Percentiles rank a stretch among this genome's conserved stretches.
Evolutionary conservation across 768 basidiomycete species (phyloP).

Genomic region (Calocera cornea): DNA sequence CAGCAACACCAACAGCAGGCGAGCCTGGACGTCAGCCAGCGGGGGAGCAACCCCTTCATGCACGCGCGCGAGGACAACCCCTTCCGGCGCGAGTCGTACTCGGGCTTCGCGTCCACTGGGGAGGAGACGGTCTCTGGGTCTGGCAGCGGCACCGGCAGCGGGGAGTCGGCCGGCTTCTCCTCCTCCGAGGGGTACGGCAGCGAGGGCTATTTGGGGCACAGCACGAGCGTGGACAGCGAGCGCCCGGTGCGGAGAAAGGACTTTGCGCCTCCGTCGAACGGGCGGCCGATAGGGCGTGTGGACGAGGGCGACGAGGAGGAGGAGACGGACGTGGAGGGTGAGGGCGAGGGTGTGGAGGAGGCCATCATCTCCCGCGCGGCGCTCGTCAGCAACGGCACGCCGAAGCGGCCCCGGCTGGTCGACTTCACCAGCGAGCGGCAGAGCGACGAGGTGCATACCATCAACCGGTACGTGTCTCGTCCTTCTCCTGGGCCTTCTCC

Average conservation of each 20-base stretch:
- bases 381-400: constrained; percentile 35
- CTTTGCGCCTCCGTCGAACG: constrained; percentile 39
- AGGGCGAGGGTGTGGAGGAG: constrained; percentile 31
- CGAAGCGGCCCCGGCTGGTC: constrained; percentile 46
- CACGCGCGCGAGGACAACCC: not conserved
- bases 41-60: not conserved
- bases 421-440: constrained; percentile 45
- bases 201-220: constrained; percentile 45
- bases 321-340: constrained; percentile 30
- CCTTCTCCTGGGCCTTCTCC: not conserved
- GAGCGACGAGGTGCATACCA: not conserved
- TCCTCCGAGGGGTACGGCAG: not conserved
- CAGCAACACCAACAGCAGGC: too few relatives aligned
- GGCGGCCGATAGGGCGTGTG: not conserved
- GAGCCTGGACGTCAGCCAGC: not conserved
- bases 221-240: constrained; percentile 49
- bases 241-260: constrained; percentile 55
- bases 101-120: not conserved
- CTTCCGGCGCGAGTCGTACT: not conserved
- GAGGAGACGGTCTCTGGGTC: not conserved
- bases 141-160: not conserved
- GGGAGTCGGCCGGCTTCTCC: too few relatives aligned
- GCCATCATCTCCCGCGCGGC: constrained; percentile 36
- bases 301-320: constrained; percentile 29
- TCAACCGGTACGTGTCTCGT: not conserved